These are phyloP conservation scores for Prunus padus DNA, from an alignment of 306 rosid genomes.

Conservation along the genomic window DNA sequence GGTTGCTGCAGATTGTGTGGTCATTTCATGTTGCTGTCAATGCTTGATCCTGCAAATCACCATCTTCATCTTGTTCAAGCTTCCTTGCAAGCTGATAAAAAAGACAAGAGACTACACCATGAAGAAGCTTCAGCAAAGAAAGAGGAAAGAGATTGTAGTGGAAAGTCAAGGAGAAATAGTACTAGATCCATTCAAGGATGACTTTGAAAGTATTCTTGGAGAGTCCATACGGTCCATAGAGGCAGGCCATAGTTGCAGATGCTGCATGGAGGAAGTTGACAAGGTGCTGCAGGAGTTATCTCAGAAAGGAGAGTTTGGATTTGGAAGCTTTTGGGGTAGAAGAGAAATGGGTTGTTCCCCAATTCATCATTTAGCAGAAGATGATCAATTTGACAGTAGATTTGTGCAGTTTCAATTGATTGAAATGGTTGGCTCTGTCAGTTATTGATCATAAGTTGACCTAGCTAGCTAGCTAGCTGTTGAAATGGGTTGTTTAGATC, in stretches of 20 bases:
- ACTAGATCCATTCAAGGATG: constrained; percentile 21
- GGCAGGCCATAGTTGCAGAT: constrained; percentile 20
- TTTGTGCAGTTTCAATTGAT: constrained; percentile 41
- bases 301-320: constrained; percentile 65
- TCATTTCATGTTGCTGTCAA: constrained; percentile 83
- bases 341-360: constrained; percentile 19
- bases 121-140: constrained; percentile 46
- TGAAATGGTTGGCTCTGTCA: constrained; percentile 40
- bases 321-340: constrained; percentile 82
- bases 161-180: constrained; percentile 22
- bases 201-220: constrained; percentile 35
- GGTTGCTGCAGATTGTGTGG: constrained; percentile 70
- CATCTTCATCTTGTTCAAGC: constrained; percentile 55
- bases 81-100: constrained; percentile 52
- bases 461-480: background rate
- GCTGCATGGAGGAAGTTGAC: constrained; percentile 77
- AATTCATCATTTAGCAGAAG: constrained; percentile 17
- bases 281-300: constrained; percentile 61
- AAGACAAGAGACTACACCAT: constrained; percentile 55
- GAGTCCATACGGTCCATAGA: constrained; percentile 31
- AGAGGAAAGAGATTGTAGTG: constrained; percentile 25
- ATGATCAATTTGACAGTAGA: constrained; percentile 20
- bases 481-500: background rate
- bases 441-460: constrained; percentile 10
- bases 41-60: constrained; percentile 70